These are phyloP conservation scores for Cryptosporidium muris DNA, from an alignment of 169 alveolate genomes.

Conservation along the genomic window DNA sequence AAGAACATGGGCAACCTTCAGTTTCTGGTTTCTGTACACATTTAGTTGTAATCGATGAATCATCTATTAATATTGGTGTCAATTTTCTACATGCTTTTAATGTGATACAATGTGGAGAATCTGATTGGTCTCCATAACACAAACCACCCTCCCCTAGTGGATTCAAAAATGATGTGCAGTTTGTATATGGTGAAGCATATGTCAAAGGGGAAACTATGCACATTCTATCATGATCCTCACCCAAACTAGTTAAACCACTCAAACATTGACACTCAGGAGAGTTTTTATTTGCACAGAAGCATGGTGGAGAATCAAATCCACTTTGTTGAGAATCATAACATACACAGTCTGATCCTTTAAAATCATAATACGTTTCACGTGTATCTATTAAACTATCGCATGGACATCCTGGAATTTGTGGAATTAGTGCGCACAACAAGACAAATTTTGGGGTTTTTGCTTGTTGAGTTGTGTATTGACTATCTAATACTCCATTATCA, in stretches of 20 bases:
- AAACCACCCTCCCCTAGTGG: slow-evolving; percentile 61
- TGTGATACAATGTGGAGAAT: slow-evolving; percentile 50
- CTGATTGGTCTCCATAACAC: slow-evolving; percentile 42
- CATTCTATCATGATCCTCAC: slow-evolving; percentile 70
- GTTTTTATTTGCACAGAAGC: slow-evolving; percentile 61
- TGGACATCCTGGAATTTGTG: slow-evolving; percentile 71
- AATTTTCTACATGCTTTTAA: slow-evolving; percentile 57
- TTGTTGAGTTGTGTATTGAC: background rate
- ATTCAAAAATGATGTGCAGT: slow-evolving; percentile 59
- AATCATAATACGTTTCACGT: slow-evolving; percentile 61
- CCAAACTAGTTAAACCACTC: slow-evolving; percentile 67
- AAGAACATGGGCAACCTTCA: slow-evolving; percentile 68
- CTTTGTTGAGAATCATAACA: slow-evolving; percentile 70
- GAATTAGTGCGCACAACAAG: slow-evolving; percentile 65
- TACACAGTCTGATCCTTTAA: slow-evolving; percentile 52
- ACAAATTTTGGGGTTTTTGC: slow-evolving; percentile 47
- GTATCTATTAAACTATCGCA: slow-evolving; percentile 62
- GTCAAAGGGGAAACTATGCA: slow-evolving; percentile 68
- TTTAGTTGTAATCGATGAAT: slow-evolving; percentile 27
- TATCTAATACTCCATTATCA: slow-evolving; percentile 62
- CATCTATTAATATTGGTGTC: slow-evolving; percentile 62
- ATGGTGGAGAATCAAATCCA: slow-evolving; percentile 56
- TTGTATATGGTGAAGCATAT: slow-evolving; percentile 62
- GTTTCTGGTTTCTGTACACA: slow-evolving; percentile 45
- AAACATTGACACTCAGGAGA: slow-evolving; percentile 61